Base-by-base conservation (phyloP, 2,329 filamentous ascomycete species). In the Zalaria sp. region DNA sequence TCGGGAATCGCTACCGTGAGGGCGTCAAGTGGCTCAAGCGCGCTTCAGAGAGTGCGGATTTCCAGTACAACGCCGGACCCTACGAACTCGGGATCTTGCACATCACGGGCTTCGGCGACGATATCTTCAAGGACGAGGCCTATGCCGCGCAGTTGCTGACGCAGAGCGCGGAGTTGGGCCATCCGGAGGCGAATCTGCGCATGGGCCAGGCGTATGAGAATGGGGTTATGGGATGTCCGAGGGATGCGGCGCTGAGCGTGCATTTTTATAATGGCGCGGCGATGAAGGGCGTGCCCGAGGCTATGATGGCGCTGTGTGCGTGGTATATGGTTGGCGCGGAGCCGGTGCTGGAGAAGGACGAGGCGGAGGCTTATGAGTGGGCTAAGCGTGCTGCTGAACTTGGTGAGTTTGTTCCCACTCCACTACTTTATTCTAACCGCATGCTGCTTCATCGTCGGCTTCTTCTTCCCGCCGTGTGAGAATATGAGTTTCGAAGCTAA, bases 181-280 rank as follows among this genome's bases (percentile, higher is more conserved):
- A 98, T 54, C 67, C 82, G 2, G 82, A 94, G 51, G 88, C 91
- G 27, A 85, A 81, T 54, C 87, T 80, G 61, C 77, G 86, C 40
- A 77, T 98, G 65, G 91, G 91, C n/a, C 86, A 95, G 58, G 88
- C 89, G 0, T 98, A 98, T 57, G 91, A 98, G 64, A 86, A 94
- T 55, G 91, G 91, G 9, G 77, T 79, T 48, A 71, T 96, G 43
- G 79, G 75, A 50, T 98, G 91, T 56, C 91, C 91, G 1, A 78
- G 80, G 40, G 91, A 98, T 58, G 86, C 91, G 2, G 86, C 88
- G 2, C 68, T 98, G 41, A 95, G 87, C 49, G 87, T 98, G 6
- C 91, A 98, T 60, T 98, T 95, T 58, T 98, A 98, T 65, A 98
- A 89, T 1, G 81, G 80, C 26, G 89, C 91, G 8, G 91, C 91